These are phyloP conservation scores for Stygiomarasmius scandens DNA, from an alignment of 1,284 basidiomycete species.

Conservation along the genomic window DNA sequence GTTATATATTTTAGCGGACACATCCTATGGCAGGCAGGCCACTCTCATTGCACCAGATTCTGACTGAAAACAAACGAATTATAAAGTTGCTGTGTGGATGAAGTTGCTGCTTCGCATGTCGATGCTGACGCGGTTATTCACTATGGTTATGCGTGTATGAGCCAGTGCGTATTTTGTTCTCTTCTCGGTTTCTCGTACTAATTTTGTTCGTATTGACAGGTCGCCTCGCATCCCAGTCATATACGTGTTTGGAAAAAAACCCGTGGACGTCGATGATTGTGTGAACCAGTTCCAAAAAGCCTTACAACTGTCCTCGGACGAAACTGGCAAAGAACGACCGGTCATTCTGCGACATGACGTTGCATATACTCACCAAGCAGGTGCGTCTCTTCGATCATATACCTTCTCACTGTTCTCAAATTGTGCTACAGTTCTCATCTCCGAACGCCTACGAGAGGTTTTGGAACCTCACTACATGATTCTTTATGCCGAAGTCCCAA, in stretches of 20 bases:
- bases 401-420: neutral
- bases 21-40: conserved; percentile 90
- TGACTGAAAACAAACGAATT: conserved; percentile 11
- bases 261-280: conserved; percentile 55
- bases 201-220: conserved; percentile 38
- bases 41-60: conserved; percentile 18
- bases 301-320: conserved; percentile 22
- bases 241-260: conserved; percentile 81
- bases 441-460: conserved; percentile 30
- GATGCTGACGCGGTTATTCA: conserved; percentile 93
- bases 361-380: conserved; percentile 71
- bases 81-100: conserved; percentile 96
- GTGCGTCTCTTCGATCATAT: conserved; percentile 37
- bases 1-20: conserved; percentile 93
- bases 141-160: conserved; percentile 97
- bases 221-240: conserved; percentile 81
- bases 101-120: conserved; percentile 93
- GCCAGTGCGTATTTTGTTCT: conserved; percentile 56
- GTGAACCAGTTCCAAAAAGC: conserved; percentile 43
- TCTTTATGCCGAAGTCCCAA: conserved; percentile 22
- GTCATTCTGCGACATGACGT: conserved; percentile 78
- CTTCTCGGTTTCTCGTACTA: neutral
- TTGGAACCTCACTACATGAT: conserved; percentile 24
- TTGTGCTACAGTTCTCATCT: conserved; percentile 37
- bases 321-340: conserved; percentile 28